These are phyloP conservation scores for Sclerotinia glacialis DNA, from an alignment of 2,329 filamentous ascomycete species.

Conservation along the genomic window DNA sequence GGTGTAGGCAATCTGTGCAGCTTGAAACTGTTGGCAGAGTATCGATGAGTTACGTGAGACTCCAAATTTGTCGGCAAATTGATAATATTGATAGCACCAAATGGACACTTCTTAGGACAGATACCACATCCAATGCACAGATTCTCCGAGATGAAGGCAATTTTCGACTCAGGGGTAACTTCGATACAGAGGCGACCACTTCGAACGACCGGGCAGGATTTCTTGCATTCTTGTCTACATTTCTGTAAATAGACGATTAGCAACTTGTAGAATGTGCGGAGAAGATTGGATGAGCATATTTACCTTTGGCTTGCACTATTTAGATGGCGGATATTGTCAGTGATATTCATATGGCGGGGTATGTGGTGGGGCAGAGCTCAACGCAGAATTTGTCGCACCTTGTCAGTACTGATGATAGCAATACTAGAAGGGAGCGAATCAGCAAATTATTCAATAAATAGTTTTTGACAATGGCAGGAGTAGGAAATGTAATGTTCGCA, in stretches of 20 bases:
- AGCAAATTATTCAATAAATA: conserved; percentile 11
- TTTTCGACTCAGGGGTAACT: conserved; percentile 81
- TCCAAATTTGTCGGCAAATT: conserved; percentile 99
- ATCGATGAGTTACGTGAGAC: conserved; percentile 95
- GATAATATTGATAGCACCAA: conserved; percentile 99
- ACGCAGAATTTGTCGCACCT: conserved; percentile 57
- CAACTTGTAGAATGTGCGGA: conserved; percentile 27
- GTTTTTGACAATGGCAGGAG: not conserved
- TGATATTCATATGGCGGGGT: conserved; percentile 34
- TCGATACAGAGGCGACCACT: conserved; percentile 98
- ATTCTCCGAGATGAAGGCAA: conserved; percentile 96
- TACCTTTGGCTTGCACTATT: conserved; percentile 85
- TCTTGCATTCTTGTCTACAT: conserved; percentile 99
- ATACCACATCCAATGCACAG: conserved; percentile 99
- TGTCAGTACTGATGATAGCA: conserved; percentile 98
- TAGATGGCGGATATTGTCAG: conserved; percentile 42
- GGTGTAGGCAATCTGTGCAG: conserved; percentile 95
- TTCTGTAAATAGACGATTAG: conserved; percentile 57
- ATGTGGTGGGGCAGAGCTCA: conserved; percentile 43
- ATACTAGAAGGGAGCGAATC: conserved; percentile 60
- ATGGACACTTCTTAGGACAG: conserved; percentile 98
- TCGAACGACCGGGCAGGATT: conserved; percentile 94
- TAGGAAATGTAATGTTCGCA: not conserved
- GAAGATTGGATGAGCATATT: conserved; percentile 18
- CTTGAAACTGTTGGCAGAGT: conserved; percentile 99